Evolutionary conservation across 306 rosid genomes (phyloP).

Genomic region (Malus domestica): ASM211411v1 NC_041789.1:17018001-17018500

Average conservation of each 20-base stretch:
- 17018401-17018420: constrained; percentile 43
- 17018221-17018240: constrained; percentile 79
- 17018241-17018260: constrained; percentile 77
- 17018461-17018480: constrained; percentile 50
- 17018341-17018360: constrained; percentile 69
- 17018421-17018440: constrained; percentile 59
- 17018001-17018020: constrained; percentile 68
- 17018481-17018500: constrained; percentile 57
- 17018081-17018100: constrained; percentile 67
- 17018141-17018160: constrained; percentile 73
- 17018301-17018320: constrained; percentile 51
- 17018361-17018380: constrained; percentile 55
- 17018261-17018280: constrained; percentile 55
- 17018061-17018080: constrained; percentile 66
- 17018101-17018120: constrained; percentile 71
- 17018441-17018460: constrained; percentile 53
- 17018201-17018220: constrained; percentile 48
- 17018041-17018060: constrained; percentile 67
- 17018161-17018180: constrained; percentile 69
- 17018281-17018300: constrained; percentile 57
- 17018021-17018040: constrained; percentile 59
- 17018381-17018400: constrained; percentile 56
- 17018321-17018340: constrained; percentile 64
- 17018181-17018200: constrained; percentile 76
- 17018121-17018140: constrained; percentile 73